phyloP scores from a whole-genome alignment of 106 monocot species.

The Agapanthus africanus region DNA sequence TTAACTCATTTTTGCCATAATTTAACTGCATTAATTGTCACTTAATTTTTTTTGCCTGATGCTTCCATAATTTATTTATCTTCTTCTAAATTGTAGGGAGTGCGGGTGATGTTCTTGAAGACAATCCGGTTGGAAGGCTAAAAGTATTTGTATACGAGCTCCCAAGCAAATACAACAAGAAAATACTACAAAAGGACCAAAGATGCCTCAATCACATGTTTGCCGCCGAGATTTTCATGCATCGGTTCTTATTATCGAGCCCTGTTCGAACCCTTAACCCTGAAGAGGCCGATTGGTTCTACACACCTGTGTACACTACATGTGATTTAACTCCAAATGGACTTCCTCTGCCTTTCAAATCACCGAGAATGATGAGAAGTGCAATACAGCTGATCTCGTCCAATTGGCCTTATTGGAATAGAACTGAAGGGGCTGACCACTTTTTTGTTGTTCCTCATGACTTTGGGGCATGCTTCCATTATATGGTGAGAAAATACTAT shows the following conservation, averaged over 20 bases:
- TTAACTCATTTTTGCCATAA: too few species aligned
- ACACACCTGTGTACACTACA: constrained; percentile 60
- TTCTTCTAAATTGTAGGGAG: constrained; percentile 28
- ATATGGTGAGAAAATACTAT: constrained; percentile 45
- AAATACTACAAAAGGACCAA: constrained; percentile 43
- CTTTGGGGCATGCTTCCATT: constrained; percentile 67
- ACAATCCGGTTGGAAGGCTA: constrained; percentile 51
- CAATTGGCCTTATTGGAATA: constrained; percentile 67
- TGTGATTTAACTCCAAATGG: constrained; percentile 61
- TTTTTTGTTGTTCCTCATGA: constrained; percentile 71
- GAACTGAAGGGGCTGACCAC: constrained; percentile 58
- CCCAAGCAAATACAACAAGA: constrained; percentile 62
- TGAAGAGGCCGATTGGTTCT: constrained; percentile 72
- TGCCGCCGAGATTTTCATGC: constrained; percentile 66
- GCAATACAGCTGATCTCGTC: constrained; percentile 52
- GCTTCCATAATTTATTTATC: background rate
- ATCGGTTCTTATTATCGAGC: constrained; percentile 53
- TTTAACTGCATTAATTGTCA: background rate
- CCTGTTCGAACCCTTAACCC: constrained; percentile 56
- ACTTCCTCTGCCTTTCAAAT: constrained; percentile 54
- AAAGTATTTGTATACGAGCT: constrained; percentile 59
- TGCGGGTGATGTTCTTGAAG: constrained; percentile 59
- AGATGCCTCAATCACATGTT: constrained; percentile 68
- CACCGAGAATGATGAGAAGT: constrained; percentile 66
- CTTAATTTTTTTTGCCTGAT: background rate